Conservation (phyloP, 192 early-diverging fungal genomes). For the Phycomyces nitens region DNA sequence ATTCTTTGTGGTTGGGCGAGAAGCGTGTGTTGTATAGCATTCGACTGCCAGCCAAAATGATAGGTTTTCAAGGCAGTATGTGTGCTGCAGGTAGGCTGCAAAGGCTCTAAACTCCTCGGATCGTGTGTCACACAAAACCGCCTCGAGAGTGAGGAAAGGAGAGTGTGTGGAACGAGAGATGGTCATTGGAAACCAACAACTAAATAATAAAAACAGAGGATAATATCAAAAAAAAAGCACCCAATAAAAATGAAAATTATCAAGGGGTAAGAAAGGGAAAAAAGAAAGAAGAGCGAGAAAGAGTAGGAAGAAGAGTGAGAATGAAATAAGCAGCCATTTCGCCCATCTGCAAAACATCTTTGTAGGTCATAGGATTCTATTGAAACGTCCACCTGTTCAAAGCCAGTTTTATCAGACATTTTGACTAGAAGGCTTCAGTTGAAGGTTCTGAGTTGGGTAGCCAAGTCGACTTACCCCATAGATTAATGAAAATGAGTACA, state of each 20-base stretch:
- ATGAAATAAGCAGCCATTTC: background rate
- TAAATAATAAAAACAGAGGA: background rate
- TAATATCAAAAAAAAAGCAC: background rate
- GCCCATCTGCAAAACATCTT: too few species aligned
- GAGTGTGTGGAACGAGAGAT: background rate
- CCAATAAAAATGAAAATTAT: background rate
- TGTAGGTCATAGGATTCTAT: too few species aligned
- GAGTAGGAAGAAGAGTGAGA: background rate
- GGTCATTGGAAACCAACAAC: background rate
- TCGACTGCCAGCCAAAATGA: slow-evolving; percentile 35
- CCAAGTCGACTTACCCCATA: too few species aligned
- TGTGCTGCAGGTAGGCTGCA: slow-evolving; percentile 22
- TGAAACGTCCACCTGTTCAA: too few species aligned
- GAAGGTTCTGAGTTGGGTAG: too few species aligned
- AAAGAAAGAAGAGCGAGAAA: slow-evolving; percentile 7
- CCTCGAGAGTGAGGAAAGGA: slow-evolving; percentile 7
- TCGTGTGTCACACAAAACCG: slow-evolving; percentile 9
- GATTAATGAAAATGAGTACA: too few species aligned
- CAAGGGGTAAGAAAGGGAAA: background rate
- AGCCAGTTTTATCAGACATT: too few species aligned
- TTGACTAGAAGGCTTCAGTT: too few species aligned
- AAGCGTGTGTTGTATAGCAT: slow-evolving; percentile 19
- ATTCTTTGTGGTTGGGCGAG: background rate
- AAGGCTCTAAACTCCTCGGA: slow-evolving; percentile 13
- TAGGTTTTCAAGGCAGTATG: slow-evolving; percentile 39